A percentile compares a stretch with the other conserved stretches of the same genome.
phyloP scores from a whole-genome alignment of 805 yeast genomes.

The Suhomyces sp. region DNA sequence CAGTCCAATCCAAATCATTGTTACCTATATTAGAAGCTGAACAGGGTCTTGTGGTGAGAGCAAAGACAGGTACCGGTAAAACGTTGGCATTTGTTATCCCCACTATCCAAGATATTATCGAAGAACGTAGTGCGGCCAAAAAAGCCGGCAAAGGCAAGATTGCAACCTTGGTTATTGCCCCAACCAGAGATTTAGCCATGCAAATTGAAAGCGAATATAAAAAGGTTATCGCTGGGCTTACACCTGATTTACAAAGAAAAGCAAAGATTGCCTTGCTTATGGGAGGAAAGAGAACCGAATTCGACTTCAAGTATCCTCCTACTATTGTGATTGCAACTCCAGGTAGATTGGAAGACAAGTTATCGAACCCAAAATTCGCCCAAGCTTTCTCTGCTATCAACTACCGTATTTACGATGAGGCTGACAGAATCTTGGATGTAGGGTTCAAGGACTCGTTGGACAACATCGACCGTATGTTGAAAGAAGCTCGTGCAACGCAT shows the following conservation, averaged over 20 bases:
- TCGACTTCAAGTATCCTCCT: conserved; percentile 34
- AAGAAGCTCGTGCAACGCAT: conserved; percentile 24
- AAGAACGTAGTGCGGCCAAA: conserved; percentile 25
- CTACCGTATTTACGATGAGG: conserved; percentile 82
- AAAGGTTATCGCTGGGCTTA: conserved; percentile 35
- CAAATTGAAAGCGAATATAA: conserved; percentile 70
- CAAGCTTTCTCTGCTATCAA: conserved; percentile 51
- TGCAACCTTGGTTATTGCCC: conserved; percentile 66
- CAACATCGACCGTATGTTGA: conserved; percentile 51
- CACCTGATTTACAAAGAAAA: conserved; percentile 13
- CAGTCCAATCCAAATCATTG: conserved; percentile 65
- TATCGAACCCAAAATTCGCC: conserved; percentile 45
- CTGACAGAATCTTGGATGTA: conserved; percentile 79
- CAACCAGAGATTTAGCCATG: conserved; percentile 87
- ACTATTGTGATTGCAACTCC: conserved; percentile 85
- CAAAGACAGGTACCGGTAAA: conserved; percentile 95
- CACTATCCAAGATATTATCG: conserved; percentile 54
- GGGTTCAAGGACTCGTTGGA: conserved; percentile 72
- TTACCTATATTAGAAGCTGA: conserved; percentile 51
- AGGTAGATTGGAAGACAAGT: conserved; percentile 70
- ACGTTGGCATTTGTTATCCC: conserved; percentile 89
- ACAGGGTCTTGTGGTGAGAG: conserved; percentile 78
- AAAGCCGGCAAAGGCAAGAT: conserved; percentile 17
- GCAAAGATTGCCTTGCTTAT: conserved; percentile 44
- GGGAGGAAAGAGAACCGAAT: conserved; percentile 57